These are phyloP conservation scores for Xylariales sp. DNA, from an alignment of 2,329 filamentous ascomycete species.

Conservation along the genomic window DNA sequence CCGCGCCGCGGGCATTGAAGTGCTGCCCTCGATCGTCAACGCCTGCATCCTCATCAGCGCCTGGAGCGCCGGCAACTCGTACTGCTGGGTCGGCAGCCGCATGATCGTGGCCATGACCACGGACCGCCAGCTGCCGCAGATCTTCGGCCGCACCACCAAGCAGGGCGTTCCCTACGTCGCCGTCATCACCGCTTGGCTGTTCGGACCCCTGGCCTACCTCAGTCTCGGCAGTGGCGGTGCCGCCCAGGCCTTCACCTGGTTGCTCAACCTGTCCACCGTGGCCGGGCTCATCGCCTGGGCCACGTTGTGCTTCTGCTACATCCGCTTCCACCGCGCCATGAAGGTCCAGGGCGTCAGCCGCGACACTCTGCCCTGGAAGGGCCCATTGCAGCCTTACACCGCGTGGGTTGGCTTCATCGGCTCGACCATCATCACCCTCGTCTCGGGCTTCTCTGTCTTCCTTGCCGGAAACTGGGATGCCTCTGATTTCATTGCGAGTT, in stretches of 20 bases:
- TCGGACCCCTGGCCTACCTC: slow-evolving; percentile 36
- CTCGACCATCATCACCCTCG: slow-evolving; percentile 14
- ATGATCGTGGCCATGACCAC: slow-evolving; percentile 13
- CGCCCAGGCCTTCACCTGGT: slow-evolving; percentile 15
- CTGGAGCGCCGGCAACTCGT: slow-evolving; percentile 35
- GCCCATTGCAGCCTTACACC: slow-evolving; percentile 10
- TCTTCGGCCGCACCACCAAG: slow-evolving; percentile 31
- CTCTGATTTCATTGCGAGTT: slow-evolving; percentile 31
- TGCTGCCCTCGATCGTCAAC: slow-evolving; percentile 57
- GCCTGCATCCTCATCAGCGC: slow-evolving; percentile 27
- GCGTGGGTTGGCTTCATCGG: slow-evolving; percentile 12
- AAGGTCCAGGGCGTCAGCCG: slow-evolving; percentile 8
- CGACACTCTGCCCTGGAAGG: slow-evolving; percentile 7
- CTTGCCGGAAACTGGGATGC: slow-evolving; percentile 15
- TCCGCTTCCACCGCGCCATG: slow-evolving; percentile 10
- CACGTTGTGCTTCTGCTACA: slow-evolving; percentile 11
- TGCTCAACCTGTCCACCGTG: slow-evolving; percentile 9
- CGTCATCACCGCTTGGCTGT: slow-evolving; percentile 31
- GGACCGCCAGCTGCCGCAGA: slow-evolving; percentile 20
- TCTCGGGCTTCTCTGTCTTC: slow-evolving; percentile 23
- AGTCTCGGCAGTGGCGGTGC: slow-evolving; percentile 14
- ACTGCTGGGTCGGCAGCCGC: slow-evolving; percentile 31
- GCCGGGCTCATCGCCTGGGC: slow-evolving; percentile 11
- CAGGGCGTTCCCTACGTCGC: slow-evolving; percentile 39
- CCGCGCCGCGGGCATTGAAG: slow-evolving; percentile 53